A percentile compares a stretch with the other conserved stretches of the same genome.
phyloP scores from a whole-genome alignment of 352 stramenopile species.

The Peronospora destructor region DNA sequence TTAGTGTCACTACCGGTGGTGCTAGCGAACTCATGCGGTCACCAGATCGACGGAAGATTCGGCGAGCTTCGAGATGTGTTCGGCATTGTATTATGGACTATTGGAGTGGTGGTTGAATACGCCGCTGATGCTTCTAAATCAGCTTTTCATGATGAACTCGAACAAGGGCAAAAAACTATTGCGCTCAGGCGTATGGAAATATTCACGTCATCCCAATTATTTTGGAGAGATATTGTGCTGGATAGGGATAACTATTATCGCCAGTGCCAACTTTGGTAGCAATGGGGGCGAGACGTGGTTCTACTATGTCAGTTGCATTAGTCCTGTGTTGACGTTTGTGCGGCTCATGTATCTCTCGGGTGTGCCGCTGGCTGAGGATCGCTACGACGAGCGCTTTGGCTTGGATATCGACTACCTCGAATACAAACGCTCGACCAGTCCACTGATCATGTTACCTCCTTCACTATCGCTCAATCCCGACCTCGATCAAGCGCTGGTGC shows the following conservation, averaged over 20 bases:
- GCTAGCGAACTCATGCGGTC: constrained; percentile 45
- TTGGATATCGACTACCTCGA: constrained; percentile 45
- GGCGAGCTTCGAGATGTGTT: constrained; percentile 34
- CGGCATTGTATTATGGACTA: constrained; percentile 41
- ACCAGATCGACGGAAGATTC: constrained; percentile 24
- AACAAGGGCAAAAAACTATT: constrained; percentile 60
- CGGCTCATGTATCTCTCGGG: constrained; percentile 67
- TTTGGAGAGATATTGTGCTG: constrained; percentile 91
- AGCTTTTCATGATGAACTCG: constrained; percentile 39
- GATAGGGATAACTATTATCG: constrained; percentile 47
- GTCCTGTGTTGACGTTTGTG: constrained; percentile 46
- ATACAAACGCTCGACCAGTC: constrained; percentile 60
- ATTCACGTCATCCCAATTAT: constrained; percentile 90
- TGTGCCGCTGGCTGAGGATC: constrained; percentile 55
- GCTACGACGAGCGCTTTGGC: constrained; percentile 58
- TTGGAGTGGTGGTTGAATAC: constrained; percentile 53
- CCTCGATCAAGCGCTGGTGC: constrained; percentile 38
- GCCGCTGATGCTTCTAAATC: constrained; percentile 57
- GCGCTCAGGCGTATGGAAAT: constrained; percentile 69
- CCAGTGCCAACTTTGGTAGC: constrained; percentile 33
- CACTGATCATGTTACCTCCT: constrained; percentile 46
- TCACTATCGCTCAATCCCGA: constrained; percentile 31
- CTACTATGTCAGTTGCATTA: constrained; percentile 41
- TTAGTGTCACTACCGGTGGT: constrained; percentile 63
- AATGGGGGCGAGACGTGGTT: constrained; percentile 34